Evolutionary conservation across 805 yeast genomes (phyloP).

Genomic region (Schwanniomyces polymorphus): DNA sequence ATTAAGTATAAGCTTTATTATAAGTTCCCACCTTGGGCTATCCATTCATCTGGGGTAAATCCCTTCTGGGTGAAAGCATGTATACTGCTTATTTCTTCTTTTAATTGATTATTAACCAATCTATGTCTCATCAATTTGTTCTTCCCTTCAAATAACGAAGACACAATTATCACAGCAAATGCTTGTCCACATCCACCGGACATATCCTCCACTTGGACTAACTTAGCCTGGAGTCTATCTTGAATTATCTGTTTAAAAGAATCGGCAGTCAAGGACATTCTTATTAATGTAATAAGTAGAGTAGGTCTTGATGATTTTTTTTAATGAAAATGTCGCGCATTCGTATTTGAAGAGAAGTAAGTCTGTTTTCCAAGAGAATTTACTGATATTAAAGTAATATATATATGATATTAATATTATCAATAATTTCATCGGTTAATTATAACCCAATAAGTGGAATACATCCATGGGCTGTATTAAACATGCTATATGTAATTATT

Average conservation of each 20-base stretch:
- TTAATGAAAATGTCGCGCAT: background rate
- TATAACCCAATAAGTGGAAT: background rate
- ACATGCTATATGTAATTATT: background rate
- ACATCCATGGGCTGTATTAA: background rate
- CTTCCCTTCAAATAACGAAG: constrained; percentile 70
- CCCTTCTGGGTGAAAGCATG: constrained; percentile 96
- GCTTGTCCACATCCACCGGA: constrained; percentile 98
- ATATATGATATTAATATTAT: background rate
- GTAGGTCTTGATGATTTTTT: too few species aligned
- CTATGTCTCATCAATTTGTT: constrained; percentile 86
- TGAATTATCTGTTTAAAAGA: constrained; percentile 49
- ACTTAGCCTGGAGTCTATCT: constrained; percentile 56
- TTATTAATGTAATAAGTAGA: background rate
- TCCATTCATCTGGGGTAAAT: constrained; percentile 89
- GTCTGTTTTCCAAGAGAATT: too few species aligned
- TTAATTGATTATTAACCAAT: constrained; percentile 73
- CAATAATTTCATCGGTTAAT: background rate
- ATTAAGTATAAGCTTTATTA: background rate
- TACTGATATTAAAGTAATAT: too few species aligned
- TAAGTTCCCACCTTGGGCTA: constrained; percentile 33
- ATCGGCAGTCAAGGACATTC: constrained; percentile 37
- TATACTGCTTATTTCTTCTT: constrained; percentile 80
- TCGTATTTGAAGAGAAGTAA: too few species aligned
- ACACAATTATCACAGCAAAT: constrained; percentile 86
- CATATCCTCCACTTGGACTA: constrained; percentile 74